Conservation (phyloP, 2,329 filamentous ascomycete species). For the Cladosporium austrohemisphaericum region DNA sequence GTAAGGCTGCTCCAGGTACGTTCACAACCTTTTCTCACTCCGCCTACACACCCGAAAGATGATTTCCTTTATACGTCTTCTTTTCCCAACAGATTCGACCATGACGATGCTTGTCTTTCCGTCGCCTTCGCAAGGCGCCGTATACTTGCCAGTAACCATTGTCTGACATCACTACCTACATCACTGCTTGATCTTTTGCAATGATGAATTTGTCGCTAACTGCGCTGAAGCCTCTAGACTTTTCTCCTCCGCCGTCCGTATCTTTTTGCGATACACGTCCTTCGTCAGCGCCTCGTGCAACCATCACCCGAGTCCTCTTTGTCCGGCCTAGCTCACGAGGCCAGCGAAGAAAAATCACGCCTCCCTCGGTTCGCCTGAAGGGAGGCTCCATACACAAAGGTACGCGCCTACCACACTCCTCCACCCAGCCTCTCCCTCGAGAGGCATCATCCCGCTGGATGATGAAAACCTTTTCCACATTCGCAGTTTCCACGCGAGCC, state of each 20-base stretch:
- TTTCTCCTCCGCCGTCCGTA: neutral
- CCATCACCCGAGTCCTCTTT: neutral
- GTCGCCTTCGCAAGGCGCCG: conserved; percentile 64
- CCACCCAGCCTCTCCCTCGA: conserved; percentile 4
- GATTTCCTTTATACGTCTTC: conserved; percentile 70
- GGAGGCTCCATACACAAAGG: conserved; percentile 15
- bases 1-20: conserved; percentile 6
- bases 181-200: neutral
- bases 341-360: neutral
- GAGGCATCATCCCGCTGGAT: conserved; percentile 23
- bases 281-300: neutral
- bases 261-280: neutral
- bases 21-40: conserved; percentile 4
- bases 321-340: neutral
- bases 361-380: conserved; percentile 2
- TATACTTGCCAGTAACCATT: conserved; percentile 87
- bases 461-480: conserved; percentile 59
- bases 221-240: neutral
- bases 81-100: conserved; percentile 86
- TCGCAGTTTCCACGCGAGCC: conserved; percentile 79
- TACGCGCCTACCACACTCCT: conserved; percentile 11
- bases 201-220: conserved; percentile 4
- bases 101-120: conserved; percentile 73
- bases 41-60: conserved; percentile 53
- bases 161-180: conserved; percentile 57